phyloP scores from a whole-genome alignment of 257 asterid genomes.

The Ophiorrhiza pumila region DNA sequence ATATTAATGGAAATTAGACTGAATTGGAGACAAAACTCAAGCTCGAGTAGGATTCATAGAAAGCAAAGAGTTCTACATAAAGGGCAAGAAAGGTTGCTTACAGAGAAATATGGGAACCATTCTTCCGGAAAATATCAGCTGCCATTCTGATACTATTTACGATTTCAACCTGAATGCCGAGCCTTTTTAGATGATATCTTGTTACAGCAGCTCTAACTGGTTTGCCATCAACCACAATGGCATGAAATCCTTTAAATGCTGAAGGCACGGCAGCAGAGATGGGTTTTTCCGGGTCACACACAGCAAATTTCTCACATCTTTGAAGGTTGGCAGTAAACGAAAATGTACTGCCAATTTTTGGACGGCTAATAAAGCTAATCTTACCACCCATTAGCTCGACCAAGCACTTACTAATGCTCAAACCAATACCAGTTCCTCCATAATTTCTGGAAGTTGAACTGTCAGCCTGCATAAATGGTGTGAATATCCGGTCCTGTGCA shows the following conservation, averaged over 20 bases:
- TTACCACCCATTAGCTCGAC: conserved; percentile 92
- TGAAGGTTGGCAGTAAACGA: conserved; percentile 59
- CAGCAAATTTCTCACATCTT: conserved; percentile 40
- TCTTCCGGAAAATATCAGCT: conserved; percentile 36
- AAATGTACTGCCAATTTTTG: conserved; percentile 82
- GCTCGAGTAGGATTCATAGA: neutral
- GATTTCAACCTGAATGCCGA: conserved; percentile 61
- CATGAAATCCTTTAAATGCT: conserved; percentile 62
- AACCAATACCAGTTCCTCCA: conserved; percentile 95
- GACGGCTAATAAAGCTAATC: conserved; percentile 75
- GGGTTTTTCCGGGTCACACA: conserved; percentile 39
- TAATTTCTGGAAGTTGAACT: conserved; percentile 88
- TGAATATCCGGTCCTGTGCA: conserved; percentile 74
- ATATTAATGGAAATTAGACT: neutral
- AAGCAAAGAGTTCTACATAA: neutral
- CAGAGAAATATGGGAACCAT: conserved; percentile 41
- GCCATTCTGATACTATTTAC: conserved; percentile 49
- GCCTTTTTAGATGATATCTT: conserved; percentile 74
- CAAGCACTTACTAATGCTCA: conserved; percentile 87
- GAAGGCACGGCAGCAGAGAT: conserved; percentile 49
- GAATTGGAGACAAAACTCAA: neutral
- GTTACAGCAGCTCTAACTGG: conserved; percentile 87
- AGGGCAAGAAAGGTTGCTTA: conserved; percentile 30
- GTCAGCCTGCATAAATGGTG: conserved; percentile 98
- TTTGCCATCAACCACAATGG: conserved; percentile 62